Base-by-base conservation (phyloP, 257 asterid genomes). In the Primulina huaijiensis region DNA sequence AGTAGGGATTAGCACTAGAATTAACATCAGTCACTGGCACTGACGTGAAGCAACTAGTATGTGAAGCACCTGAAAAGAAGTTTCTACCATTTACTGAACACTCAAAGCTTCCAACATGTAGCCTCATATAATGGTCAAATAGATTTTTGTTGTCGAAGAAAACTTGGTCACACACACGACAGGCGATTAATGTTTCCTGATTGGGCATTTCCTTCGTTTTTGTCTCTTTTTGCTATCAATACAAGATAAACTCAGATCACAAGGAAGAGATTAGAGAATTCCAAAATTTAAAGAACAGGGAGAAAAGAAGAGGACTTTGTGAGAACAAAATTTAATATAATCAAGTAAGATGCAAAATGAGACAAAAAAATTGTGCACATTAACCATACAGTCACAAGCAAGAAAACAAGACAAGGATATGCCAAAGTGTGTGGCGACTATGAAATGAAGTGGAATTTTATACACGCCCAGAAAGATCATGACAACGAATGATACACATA, bases 111-210 rank as follows among this genome's bases (percentile, higher is more conserved):
- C 67, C 46, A 25, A 30, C 27, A 17, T 50, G 67, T 50, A 66
- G 43, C 29, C 50, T 46, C 50, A 67, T 60, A 50, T 35, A 79
- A 69, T 79, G 80, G 20, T 55, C 56, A 34, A 71, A 10, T n/a
- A 79, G 77, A 50, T 34, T 59, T 50, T 23, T 75, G 58, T 69
- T 62, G 53, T 72, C 77, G 16, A 46, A 64, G 70, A 71, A 75
- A 57, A 71, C 33, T 64, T 71, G 20, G 21, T 75, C 73, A 14
- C 83, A 79, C 4, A 67, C 19, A 46, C 77, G 67, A 79, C 80
- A 79, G 8, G 75, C 69, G 20, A 79, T 71, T 66, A 70, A 73
- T n/a, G 46, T 50, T 14, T 43, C 57, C 58, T 14, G 72, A 61
- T 43, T 29, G 19, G 77, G 74, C 79, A 74, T 50, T 14, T 50